These are phyloP conservation scores for Trypanosoma theileri DNA, from an alignment of 208 protist species.

Conservation along the genomic window DNA sequence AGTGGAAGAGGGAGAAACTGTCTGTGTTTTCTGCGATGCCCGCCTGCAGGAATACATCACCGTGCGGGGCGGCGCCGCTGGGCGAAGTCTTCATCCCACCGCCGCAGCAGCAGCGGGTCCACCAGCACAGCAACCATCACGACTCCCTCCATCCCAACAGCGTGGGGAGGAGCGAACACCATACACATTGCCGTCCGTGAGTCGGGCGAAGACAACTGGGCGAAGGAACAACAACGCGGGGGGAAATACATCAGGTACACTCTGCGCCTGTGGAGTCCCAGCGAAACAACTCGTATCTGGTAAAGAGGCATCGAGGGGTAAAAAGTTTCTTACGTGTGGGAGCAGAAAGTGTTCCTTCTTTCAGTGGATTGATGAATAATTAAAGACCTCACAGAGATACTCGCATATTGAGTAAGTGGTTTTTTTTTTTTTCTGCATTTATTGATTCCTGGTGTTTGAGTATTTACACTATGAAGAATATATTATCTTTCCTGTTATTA, in stretches of 20 bases:
- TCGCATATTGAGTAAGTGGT: background rate
- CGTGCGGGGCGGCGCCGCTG: slow-evolving; percentile 36
- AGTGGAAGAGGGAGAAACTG: slow-evolving; percentile 54
- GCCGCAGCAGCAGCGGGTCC: too few species aligned
- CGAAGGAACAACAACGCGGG: slow-evolving; percentile 1
- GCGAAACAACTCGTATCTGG: slow-evolving; percentile 76
- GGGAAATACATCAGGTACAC: background rate
- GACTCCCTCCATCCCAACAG: slow-evolving; percentile 5
- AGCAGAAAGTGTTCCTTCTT: slow-evolving; percentile 75
- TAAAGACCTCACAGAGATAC: background rate
- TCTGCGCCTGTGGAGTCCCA: slow-evolving; percentile 63
- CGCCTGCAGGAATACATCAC: slow-evolving; percentile 80
- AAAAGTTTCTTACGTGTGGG: slow-evolving; percentile 74
- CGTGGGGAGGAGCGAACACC: slow-evolving; percentile 7
- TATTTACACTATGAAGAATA: background rate
- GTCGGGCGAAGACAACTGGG: background rate
- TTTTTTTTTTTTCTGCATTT: slow-evolving; percentile 6
- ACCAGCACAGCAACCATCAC: background rate
- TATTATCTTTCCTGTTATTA: background rate
- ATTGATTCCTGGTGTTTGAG: background rate
- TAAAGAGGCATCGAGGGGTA: slow-evolving; percentile 66
- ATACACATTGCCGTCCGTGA: slow-evolving; percentile 58
- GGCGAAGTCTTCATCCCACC: background rate
- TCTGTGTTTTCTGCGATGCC: slow-evolving; percentile 80
- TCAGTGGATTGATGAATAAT: slow-evolving; percentile 63